Evolutionary conservation across 108 stramenopile species (phyloP).

Genomic region (Skeletonema grethae): DNA sequence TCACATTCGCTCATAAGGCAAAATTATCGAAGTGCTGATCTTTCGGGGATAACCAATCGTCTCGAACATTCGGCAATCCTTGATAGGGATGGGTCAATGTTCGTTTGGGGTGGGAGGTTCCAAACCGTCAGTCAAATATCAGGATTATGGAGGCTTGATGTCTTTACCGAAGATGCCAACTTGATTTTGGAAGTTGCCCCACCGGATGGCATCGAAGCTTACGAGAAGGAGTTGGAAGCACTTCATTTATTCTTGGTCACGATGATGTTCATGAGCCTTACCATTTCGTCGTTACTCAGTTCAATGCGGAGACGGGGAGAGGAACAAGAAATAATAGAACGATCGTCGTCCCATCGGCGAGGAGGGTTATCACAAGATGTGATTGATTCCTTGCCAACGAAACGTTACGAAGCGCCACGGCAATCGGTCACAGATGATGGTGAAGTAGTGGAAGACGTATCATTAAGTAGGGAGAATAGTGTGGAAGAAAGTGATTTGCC

Average conservation of each 20-base stretch:
- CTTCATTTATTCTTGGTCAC: slow-evolving; percentile 40
- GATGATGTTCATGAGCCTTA: slow-evolving; percentile 49
- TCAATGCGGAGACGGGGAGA: slow-evolving; percentile 25
- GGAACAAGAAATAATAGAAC: slow-evolving; percentile 15
- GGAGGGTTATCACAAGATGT: slow-evolving; percentile 34
- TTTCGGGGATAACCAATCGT: slow-evolving; percentile 29
- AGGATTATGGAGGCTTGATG: slow-evolving; percentile 46
- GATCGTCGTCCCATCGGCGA: slow-evolving; percentile 6
- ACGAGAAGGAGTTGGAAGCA: slow-evolving; percentile 40
- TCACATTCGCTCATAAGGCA: slow-evolving; percentile 5
- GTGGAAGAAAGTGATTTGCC: not conserved
- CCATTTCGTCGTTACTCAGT: slow-evolving; percentile 39
- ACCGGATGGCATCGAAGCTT: slow-evolving; percentile 41
- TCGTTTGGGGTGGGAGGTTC: slow-evolving; percentile 46
- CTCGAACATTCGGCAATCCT: slow-evolving; percentile 45
- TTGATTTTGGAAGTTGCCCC: slow-evolving; percentile 20
- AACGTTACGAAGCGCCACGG: slow-evolving; percentile 28
- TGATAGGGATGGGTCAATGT: slow-evolving; percentile 44
- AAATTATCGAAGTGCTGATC: slow-evolving; percentile 11
- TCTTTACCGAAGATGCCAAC: slow-evolving; percentile 34
- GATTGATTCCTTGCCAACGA: slow-evolving; percentile 46
- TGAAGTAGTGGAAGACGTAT: slow-evolving; percentile 10
- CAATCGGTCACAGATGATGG: slow-evolving; percentile 10
- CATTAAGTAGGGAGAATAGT: slow-evolving; percentile 7
- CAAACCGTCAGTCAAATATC: slow-evolving; percentile 36